Base-by-base conservation (phyloP, 371 early-diverging fungal species). In the Ordospora pajunii region DNA sequence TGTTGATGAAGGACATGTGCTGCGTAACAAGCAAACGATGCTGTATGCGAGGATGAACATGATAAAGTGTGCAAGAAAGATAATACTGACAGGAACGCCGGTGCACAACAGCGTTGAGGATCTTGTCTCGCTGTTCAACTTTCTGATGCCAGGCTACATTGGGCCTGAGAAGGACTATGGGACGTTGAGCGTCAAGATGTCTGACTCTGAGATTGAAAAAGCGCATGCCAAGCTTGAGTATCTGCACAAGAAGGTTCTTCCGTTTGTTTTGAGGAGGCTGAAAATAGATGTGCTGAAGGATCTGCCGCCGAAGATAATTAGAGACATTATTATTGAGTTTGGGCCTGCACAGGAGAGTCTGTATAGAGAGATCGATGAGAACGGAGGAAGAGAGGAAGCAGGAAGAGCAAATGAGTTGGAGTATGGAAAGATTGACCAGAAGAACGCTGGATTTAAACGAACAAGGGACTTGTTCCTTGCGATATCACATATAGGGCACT, bases 1-100 rank as follows among this genome's bases (percentile, higher is more conserved):
- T 70, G 85, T 99, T 43, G 99, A 99, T 85, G 99, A 99, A 87
- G 99, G 97, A 0, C 99, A 99, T 83, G 88, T 94, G 43, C 95
- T 99, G 82, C 92, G 93, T 83, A 99, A 96, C 82, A 89, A 91
- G 12, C 89, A 89, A 67, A 92, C 97, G 25, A 91, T 94, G 75
- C 89, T 96, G 23, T 95, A 93, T 86, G 88, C 89, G 74, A 86
- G 88, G 73, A 92, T 42, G 89, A 89, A 78, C 89, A 92, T 0
- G 90, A 90, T 77, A 92, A 93, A 83, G 81, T 89, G 43, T 73
- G 92, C 22, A 84, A 86, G 78, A 92, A 95, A 14, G 88, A 89
- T 67, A 90, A 94, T 79, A 88, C 52, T 99, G 12, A 95, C 96
- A 1, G 99, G 99, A 53, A 99, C 98, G 11, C 99, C 99, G 0